A percentile compares a stretch with the other conserved stretches of the same genome.
Conservation (phyloP, 2,329 filamentous ascomycete species). For the Apiospora rasikravindrae region DNA sequence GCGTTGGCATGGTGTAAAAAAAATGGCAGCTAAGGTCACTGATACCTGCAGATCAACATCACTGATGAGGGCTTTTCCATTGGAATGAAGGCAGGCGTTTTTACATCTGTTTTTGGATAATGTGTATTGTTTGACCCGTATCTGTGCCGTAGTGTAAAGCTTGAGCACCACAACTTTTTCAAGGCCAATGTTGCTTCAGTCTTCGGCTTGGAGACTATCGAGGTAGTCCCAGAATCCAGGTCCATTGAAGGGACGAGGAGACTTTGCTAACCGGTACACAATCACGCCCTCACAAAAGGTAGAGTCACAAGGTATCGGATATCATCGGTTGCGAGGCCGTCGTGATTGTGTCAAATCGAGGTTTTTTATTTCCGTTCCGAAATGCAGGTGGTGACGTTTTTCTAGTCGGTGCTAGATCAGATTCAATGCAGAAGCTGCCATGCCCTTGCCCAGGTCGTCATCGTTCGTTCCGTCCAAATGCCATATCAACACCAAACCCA, state of each 20-base stretch:
- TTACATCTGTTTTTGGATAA: background rate
- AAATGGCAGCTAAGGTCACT: background rate
- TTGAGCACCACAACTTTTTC: conserved; percentile 66
- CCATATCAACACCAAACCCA: conserved; percentile 31
- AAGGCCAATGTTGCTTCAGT: conserved; percentile 56
- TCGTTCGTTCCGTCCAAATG: conserved; percentile 32
- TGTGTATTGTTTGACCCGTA: conserved; percentile 63
- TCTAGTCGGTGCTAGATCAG: conserved; percentile 37
- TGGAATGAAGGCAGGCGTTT: background rate
- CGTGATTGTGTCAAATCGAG: conserved; percentile 19
- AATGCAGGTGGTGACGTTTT: conserved; percentile 23
- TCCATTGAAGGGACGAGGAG: conserved; percentile 55
- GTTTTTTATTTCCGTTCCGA: conserved; percentile 25
- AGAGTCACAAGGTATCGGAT: conserved; percentile 16
- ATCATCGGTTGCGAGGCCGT: conserved; percentile 10
- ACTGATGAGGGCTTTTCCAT: background rate
- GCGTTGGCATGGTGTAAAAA: fast-evolving
- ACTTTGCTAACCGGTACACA: conserved; percentile 58
- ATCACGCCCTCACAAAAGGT: conserved; percentile 25
- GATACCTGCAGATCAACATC: background rate
- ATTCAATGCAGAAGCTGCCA: conserved; percentile 33
- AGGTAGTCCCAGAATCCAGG: conserved; percentile 61
- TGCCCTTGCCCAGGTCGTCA: conserved; percentile 21
- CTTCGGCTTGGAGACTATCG: conserved; percentile 65
- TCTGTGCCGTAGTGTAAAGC: conserved; percentile 65